Conservation (phyloP, 2,329 filamentous ascomycete species). For the Aspergillus latus region DNA sequence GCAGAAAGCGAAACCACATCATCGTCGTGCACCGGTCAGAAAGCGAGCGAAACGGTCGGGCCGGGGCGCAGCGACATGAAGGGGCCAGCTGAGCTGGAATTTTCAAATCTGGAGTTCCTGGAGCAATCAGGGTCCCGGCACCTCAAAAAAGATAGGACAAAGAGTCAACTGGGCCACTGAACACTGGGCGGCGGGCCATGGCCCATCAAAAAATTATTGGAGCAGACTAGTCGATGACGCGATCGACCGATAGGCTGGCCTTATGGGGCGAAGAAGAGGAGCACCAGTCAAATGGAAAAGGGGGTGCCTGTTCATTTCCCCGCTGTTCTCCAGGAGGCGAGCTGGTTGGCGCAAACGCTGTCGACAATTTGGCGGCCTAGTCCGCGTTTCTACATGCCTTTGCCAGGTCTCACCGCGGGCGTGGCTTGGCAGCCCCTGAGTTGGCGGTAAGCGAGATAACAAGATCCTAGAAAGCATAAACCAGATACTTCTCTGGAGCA, state of each 20-base stretch:
- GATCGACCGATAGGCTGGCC: conserved; percentile 6
- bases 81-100: background rate
- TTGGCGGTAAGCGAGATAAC: background rate
- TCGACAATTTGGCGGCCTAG: background rate
- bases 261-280: background rate
- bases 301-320: conserved; percentile 3
- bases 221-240: conserved; percentile 11
- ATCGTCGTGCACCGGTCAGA: background rate
- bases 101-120: background rate
- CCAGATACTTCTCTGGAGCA: background rate
- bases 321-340: background rate
- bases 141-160: no score
- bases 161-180: background rate
- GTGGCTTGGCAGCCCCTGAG: background rate
- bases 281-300: background rate
- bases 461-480: background rate
- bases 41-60: conserved; percentile 4
- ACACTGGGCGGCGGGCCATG: background rate
- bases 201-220: background rate
- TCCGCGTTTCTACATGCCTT: background rate
- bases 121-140: background rate
- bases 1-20: conserved; percentile 10
- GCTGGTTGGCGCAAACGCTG: background rate
- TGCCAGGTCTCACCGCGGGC: background rate
- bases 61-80: background rate